phyloP scores from a whole-genome alignment of 768 basidiomycete genomes.

The Boletellus ananas region DNA sequence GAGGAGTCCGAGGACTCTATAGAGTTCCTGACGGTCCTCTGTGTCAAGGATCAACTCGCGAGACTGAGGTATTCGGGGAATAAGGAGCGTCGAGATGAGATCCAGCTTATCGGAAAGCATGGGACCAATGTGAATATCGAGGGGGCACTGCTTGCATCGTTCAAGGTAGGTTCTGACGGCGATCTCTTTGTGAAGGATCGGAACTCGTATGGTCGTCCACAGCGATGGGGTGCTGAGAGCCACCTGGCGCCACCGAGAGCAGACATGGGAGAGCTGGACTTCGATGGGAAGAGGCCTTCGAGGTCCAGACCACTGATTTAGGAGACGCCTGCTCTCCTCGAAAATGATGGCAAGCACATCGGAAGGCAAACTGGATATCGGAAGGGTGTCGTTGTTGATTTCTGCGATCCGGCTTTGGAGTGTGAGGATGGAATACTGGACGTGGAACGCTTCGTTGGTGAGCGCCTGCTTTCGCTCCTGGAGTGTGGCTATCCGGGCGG shows the following conservation, averaged over 20 bases:
- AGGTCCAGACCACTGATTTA: conserved; percentile 25
- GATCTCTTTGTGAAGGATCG: conserved; percentile 27
- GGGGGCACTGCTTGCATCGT: conserved; percentile 30
- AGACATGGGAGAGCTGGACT: conserved; percentile 36
- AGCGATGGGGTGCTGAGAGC: conserved; percentile 33
- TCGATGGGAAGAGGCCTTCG: conserved; percentile 31
- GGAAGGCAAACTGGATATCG: conserved; percentile 28
- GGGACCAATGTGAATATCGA: conserved; percentile 32
- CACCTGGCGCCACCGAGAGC: conserved; percentile 33
- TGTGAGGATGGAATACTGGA: conserved; percentile 26
- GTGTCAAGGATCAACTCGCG: conserved; percentile 31
- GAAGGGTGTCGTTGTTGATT: conserved; percentile 30
- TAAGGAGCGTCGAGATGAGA: conserved; percentile 23
- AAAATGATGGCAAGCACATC: conserved; percentile 34
- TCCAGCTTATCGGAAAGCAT: conserved; percentile 26
- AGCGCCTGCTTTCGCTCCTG: conserved; percentile 22
- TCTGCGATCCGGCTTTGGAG: conserved; percentile 32
- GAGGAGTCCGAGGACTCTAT: conserved; percentile 21
- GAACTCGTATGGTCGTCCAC: conserved; percentile 34
- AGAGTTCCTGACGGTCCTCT: conserved; percentile 31
- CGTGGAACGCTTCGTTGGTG: conserved; percentile 21
- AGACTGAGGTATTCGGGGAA: conserved; percentile 30
- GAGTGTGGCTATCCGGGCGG: conserved; percentile 16
- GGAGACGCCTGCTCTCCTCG: conserved; percentile 29
- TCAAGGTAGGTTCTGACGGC: conserved; percentile 29